Evolutionary conservation across 2,329 filamentous ascomycete species (phyloP).

Genomic region (Penicillium olsonii): DNA sequence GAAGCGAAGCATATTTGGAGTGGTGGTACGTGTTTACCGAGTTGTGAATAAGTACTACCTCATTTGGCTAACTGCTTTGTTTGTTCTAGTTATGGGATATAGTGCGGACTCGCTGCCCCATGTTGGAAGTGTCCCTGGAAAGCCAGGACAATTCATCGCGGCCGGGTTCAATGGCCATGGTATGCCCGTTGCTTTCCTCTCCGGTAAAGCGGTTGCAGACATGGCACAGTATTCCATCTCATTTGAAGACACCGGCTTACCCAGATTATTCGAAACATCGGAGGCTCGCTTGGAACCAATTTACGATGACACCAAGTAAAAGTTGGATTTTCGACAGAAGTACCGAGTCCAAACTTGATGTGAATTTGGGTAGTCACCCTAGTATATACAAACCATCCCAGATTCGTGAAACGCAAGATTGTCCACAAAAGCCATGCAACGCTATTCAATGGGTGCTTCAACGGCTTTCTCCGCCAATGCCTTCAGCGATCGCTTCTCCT

Average conservation of each 20-base stretch:
- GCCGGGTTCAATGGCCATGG: conserved; percentile 68
- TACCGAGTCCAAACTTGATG: no score
- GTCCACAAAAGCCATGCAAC: neutral
- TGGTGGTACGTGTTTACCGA: conserved; percentile 20
- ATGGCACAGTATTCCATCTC: conserved; percentile 48
- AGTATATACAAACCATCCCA: no score
- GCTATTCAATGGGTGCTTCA: neutral
- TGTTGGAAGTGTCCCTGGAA: conserved; percentile 52
- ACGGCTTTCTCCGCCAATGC: conserved; percentile 14
- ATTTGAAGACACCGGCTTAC: conserved; percentile 32
- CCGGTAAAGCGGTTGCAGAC: conserved; percentile 57
- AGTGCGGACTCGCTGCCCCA: conserved; percentile 54
- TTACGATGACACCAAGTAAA: conserved; percentile 3
- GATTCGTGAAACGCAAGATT: neutral
- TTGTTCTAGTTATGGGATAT: conserved; percentile 50
- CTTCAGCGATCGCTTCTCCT: conserved; percentile 45
- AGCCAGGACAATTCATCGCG: conserved; percentile 55
- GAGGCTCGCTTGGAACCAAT: conserved; percentile 8
- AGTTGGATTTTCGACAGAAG: no score
- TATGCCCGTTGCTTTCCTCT: conserved; percentile 64
- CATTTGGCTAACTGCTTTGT: neutral
- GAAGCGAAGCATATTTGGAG: conserved; percentile 34
- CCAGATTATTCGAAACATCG: conserved; percentile 34
- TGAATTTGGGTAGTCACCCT: no score
- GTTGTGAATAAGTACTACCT: neutral